A percentile compares a stretch with the other conserved stretches of the same genome.
Evolutionary conservation across 139 green algal species (phyloP).

Genomic region (Mesostigma viride): DNA sequence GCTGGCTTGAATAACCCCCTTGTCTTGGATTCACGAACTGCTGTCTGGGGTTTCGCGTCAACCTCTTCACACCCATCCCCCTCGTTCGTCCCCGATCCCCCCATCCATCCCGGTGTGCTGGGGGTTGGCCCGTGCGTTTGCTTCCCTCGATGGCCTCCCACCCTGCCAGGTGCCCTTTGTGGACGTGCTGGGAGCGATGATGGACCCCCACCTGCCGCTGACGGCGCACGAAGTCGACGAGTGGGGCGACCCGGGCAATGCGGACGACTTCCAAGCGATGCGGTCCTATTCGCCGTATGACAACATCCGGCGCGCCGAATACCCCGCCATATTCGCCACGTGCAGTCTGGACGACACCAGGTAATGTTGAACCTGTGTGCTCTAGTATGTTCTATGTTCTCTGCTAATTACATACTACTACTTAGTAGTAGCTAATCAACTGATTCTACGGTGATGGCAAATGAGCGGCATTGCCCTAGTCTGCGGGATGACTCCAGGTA

Average conservation of each 20-base stretch:
- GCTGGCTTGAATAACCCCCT: too few species aligned
- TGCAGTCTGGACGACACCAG: constrained; percentile 14
- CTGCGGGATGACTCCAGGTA: not conserved
- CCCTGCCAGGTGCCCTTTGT: constrained; percentile 32
- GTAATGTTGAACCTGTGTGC: not conserved
- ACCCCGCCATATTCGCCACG: constrained; percentile 20
- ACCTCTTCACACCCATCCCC: too few species aligned
- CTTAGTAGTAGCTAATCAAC: not conserved
- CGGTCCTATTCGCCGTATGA: constrained; percentile 14
- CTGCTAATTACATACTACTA: too few species aligned
- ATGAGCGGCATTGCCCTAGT: not conserved
- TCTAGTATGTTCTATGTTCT: too few species aligned
- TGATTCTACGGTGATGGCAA: not conserved
- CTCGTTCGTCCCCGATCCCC: too few species aligned
- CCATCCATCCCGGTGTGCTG: too few species aligned
- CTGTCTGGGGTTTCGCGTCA: too few species aligned
- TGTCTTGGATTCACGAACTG: too few species aligned
- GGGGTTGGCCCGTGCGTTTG: not conserved
- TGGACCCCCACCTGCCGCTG: constrained; percentile 29
- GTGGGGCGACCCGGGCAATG: constrained; percentile 24
- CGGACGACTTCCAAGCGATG: not conserved
- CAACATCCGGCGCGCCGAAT: constrained; percentile 14
- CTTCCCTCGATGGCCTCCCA: not conserved
- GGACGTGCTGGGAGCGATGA: constrained; percentile 32
- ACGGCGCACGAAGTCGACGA: constrained; percentile 32